Evolutionary conservation across 371 early-diverging fungal genomes (phyloP).

Genomic region (Rhizopus stolonifer): DNA sequence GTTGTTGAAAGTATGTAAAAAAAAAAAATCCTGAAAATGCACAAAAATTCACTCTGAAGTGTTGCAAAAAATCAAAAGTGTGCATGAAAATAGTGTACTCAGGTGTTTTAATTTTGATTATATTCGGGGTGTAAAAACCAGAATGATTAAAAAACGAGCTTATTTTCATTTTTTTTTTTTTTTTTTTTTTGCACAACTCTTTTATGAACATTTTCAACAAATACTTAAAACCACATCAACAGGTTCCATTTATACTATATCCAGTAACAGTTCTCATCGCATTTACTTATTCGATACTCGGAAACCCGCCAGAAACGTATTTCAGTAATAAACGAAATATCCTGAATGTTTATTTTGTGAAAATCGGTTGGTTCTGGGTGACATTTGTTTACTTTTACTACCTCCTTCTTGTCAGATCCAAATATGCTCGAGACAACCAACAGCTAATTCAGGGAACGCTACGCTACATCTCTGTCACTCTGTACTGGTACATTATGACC

Average conservation of each 20-base stretch:
- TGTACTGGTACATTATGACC: constrained; percentile 81
- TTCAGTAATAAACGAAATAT: constrained; percentile 75
- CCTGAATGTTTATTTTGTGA: constrained; percentile 77
- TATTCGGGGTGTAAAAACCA: no score
- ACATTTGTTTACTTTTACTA: constrained; percentile 55
- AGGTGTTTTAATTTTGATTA: no score
- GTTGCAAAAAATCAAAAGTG: no score
- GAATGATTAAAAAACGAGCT: no score
- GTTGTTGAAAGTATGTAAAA: no score
- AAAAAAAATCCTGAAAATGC: no score
- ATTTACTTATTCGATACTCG: constrained; percentile 27
- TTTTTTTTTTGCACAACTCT: no score
- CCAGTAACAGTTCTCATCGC: constrained; percentile 27
- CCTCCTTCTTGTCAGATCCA: constrained; percentile 22
- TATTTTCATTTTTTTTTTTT: no score
- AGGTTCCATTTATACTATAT: constrained; percentile 24
- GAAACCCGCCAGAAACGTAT: constrained; percentile 36
- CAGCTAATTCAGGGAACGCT: constrained; percentile 25
- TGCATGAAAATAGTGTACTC: no score
- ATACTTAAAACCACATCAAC: constrained; percentile 37
- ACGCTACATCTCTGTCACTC: constrained; percentile 68
- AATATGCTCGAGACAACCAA: constrained; percentile 16
- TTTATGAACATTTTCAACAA: no score
- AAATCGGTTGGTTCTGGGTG: constrained; percentile 86
- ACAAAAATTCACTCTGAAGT: no score